Base-by-base conservation (phyloP, 2,329 filamentous ascomycete species). In the Reticulascus tulasneorum region DNA sequence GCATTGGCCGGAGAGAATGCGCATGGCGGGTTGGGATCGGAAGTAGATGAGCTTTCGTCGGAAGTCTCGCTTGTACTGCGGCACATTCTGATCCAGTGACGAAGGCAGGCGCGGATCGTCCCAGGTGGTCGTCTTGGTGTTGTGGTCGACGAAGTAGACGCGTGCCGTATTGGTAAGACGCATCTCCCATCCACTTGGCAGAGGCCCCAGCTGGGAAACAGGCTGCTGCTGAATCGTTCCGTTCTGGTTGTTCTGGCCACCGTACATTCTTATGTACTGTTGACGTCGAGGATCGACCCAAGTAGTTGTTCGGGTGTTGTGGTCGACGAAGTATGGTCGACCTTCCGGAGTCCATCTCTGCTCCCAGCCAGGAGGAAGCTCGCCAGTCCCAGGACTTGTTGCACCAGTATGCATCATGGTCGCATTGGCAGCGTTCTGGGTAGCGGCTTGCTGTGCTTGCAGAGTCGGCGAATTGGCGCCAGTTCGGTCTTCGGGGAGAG, bases 121-220 rank as follows among this genome's bases (percentile, higher is more conserved):
- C 93, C 93, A 98, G 1, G 93, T 98, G 4, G 93, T 98, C 0
- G 93, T 98, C 73, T 98, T 98, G 28, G 93, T 98, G 67, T 98
- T 98, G 68, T 98, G 93, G 55, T 98, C 93, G 28, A 98, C 93
- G 62, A 98, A 98, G 66, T 98, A 98, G 12, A 98, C 93, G 41
- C 93, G 79, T 19, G 93, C 93, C 11, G 93, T 98, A 63, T 98
- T 97, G 35, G 93, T 98, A 33, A 98, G 80, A 42, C 93, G 87
- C 93, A 98, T 98, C 72, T 98, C 93, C 93, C 93, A 98, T 4
- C 93, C 93, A 54, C 93, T 97, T 4, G 93, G 93, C 30, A 98
- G 66, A 18, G 93, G 93, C 5, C 93, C 93, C 29, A 98, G 77
- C 60, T 98, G 93, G 3, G 93, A 97, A 3, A 98, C 93, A 1